Evolutionary conservation across 2,329 filamentous ascomycete genomes (phyloP).

Genomic region (Penicillium sp.): DNA sequence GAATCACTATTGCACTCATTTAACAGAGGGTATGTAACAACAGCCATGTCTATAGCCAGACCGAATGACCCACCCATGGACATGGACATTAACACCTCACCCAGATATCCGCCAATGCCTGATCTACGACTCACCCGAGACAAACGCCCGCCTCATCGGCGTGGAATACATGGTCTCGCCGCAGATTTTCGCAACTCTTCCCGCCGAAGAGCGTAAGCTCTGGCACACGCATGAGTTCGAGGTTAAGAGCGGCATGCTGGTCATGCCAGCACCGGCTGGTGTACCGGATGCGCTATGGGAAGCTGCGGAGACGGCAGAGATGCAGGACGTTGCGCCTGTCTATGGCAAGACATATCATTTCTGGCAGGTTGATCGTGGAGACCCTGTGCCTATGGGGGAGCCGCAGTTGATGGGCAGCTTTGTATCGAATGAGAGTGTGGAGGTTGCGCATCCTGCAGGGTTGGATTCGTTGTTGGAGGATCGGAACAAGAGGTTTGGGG

Average conservation of each 20-base stretch:
- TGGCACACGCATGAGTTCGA: constrained; percentile 71
- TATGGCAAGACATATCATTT: constrained; percentile 86
- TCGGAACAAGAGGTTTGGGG: constrained; percentile 55
- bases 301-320: constrained; percentile 71
- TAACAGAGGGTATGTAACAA: constrained; percentile 55
- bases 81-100: neutral
- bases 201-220: constrained; percentile 64
- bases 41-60: neutral
- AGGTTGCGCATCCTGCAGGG: constrained; percentile 24
- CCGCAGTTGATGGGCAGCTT: constrained; percentile 66
- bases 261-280: constrained; percentile 39
- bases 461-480: constrained; percentile 45
- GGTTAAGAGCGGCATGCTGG: constrained; percentile 45
- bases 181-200: constrained; percentile 64
- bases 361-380: constrained; percentile 78
- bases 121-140: constrained; percentile 70
- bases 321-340: constrained; percentile 70
- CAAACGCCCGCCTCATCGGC: constrained; percentile 71
- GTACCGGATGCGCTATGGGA: constrained; percentile 66
- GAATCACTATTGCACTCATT: constrained; percentile 80
- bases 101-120: constrained; percentile 78
- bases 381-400: constrained; percentile 59
- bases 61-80: neutral
- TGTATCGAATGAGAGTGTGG: constrained; percentile 28
- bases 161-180: constrained; percentile 85